Evolutionary conservation across 495 filamentous ascomycete species (phyloP), one percentile per base, ranked within the genome.

Genomic region (Aspergillus incahuasiensis): DNA sequence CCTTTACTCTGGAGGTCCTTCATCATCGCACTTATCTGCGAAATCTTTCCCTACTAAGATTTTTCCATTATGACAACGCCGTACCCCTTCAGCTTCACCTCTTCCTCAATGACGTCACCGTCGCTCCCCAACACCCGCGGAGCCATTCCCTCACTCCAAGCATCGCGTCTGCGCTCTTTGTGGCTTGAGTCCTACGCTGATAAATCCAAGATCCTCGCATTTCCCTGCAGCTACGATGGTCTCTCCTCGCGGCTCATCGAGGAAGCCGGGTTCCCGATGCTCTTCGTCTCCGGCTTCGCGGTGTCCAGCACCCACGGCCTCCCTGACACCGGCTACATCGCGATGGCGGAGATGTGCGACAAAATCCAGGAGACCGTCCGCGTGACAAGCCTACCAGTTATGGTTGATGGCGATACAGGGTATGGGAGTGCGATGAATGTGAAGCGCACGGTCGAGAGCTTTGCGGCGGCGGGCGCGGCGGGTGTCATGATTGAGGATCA

Each of bases 401-500:
- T 76, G 66, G 74, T 64, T 0, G 74, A 75, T 57, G 73, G 68
- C 1, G 70, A 74, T 48, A 74, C 70, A 3, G 72, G 73, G 18
- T 74, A 72, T 46, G 73, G 73, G 13, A 70, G 70, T 39, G 68
- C 69, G 28, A 70, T 74, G 70, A 74, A 74, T 54, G 72, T 75
- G 0, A 68, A 65, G 53, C 51, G 73, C 9, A 74, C 72, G 6
- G 72, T 75, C 39, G 64, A 75, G 59, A 62, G 52, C 6, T 76
- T 72, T 61, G 72, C 69, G 0, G 56, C 56, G 7, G 71, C 70
- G 1, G 70, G 71, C 0, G 70, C 68, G 9, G 70, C 73, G 1
- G 71, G 73, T 0, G 61, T 72, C 11, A 74, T 73, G 68, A 74
- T 76, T 54, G 73, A 76, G 53, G 68, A 74, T 54, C 73, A 74